phyloP scores from a whole-genome alignment of 768 basidiomycete species.

The Symmetrospora coprosmae region DNA sequence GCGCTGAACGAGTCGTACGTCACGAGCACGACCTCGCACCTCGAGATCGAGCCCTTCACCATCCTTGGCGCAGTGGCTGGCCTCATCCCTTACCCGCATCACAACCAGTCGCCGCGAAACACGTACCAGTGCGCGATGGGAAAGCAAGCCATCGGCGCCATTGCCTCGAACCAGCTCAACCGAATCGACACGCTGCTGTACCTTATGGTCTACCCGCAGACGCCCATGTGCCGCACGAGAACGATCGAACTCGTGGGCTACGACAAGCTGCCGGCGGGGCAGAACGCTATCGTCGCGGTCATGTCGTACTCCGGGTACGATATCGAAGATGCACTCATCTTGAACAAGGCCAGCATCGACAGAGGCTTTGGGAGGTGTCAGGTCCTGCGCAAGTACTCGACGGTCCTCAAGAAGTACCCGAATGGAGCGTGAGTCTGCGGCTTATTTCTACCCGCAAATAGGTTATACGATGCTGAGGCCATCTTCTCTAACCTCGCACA shows the following conservation, averaged over 20 bases:
- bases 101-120: slow-evolving; percentile 97
- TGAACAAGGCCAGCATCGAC: slow-evolving; percentile 91
- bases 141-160: slow-evolving; percentile 97
- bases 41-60: slow-evolving; percentile 98
- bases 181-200: slow-evolving; percentile 97
- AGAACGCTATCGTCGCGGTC: slow-evolving; percentile 95
- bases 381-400: slow-evolving; percentile 86
- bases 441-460: background rate
- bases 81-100: slow-evolving; percentile 96
- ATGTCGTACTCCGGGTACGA: slow-evolving; percentile 99
- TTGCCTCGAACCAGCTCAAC: slow-evolving; percentile 93
- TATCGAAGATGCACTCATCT: slow-evolving; percentile 94
- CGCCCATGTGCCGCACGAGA: slow-evolving; percentile 98
- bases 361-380: slow-evolving; percentile 96
- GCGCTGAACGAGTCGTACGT: slow-evolving; percentile 86
- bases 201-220: slow-evolving; percentile 91
- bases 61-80: slow-evolving; percentile 94
- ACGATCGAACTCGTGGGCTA: slow-evolving; percentile 95
- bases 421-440: slow-evolving; percentile 91
- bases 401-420: slow-evolving; percentile 85
- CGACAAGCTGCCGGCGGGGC: slow-evolving; percentile 88
- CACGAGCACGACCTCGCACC: slow-evolving; percentile 67
- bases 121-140: slow-evolving; percentile 99
- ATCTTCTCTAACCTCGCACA: slow-evolving; percentile 33
- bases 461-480: background rate